Evolutionary conservation across 495 filamentous ascomycete species (phyloP).

Genomic region (Neurospora cerealis): DNA sequence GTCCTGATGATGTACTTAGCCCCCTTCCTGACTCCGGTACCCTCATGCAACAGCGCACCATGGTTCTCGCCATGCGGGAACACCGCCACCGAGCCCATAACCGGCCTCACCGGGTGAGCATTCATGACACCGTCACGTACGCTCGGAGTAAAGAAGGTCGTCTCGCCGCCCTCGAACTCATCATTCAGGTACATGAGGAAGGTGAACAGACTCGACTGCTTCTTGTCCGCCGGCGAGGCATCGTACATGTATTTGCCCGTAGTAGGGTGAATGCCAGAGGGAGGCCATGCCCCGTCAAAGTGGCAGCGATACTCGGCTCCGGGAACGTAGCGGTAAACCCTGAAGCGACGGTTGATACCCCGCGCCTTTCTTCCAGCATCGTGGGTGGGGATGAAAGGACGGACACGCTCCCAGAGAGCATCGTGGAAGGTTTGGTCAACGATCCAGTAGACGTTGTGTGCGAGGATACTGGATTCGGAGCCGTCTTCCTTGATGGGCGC

Average conservation of each 20-base stretch:
- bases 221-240: constrained; percentile 27
- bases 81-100: constrained; percentile 34
- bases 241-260: constrained; percentile 38
- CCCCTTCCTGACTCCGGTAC: constrained; percentile 34
- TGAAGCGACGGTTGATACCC: constrained; percentile 38
- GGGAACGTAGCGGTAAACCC: constrained; percentile 41
- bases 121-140: constrained; percentile 34
- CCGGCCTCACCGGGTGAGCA: constrained; percentile 37
- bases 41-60: constrained; percentile 36
- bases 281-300: constrained; percentile 41
- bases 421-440: constrained; percentile 32
- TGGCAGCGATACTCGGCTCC: constrained; percentile 39
- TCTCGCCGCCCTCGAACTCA: constrained; percentile 41
- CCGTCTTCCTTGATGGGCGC: constrained; percentile 35
- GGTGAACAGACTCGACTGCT: constrained; percentile 39
- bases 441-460: constrained; percentile 45
- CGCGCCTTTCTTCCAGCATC: constrained; percentile 27
- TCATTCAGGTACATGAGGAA: constrained; percentile 44
- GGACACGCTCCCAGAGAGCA: constrained; percentile 32
- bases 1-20: constrained; percentile 41
- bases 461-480: constrained; percentile 31
- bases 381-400: constrained; percentile 24
- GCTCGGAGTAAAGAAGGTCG: constrained; percentile 39
- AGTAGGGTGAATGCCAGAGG: constrained; percentile 24
- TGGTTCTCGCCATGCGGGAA: constrained; percentile 39